Base-by-base conservation (phyloP, 2,329 filamentous ascomycete genomes). In the Exserohilum turcica region DNA sequence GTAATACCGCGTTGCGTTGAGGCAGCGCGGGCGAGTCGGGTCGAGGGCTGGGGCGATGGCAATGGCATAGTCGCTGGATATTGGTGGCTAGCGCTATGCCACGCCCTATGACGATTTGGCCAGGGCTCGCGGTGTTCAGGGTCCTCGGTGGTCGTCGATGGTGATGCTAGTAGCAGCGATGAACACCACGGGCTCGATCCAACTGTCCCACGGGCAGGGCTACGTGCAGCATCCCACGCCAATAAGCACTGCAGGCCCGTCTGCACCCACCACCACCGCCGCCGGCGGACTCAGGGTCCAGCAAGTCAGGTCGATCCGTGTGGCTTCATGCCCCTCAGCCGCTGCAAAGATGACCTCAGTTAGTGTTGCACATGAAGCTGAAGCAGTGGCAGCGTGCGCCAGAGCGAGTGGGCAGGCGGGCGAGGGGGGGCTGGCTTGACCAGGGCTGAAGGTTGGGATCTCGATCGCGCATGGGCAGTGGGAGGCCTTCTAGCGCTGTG, bases 151-250 rank as follows among this genome's bases (percentile, higher is more conserved):
- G 7, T 7, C 7, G 4, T 7, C 42, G 52, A 48, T 45, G 15
- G 45, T 46, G 21, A 42, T 56, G 48, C 33, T 48, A 53, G 57
- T 48, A 53, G 57, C n/a, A 40, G 57, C 59, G 66, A 66, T 64
- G 50, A 13, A 44, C 62, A 58, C 52, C 28, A 52, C 55, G 35
- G 38, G 40, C 42, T 54, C 60, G 62, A 66, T 64, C 42, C n/a
- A 33, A 35, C 31, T 6, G 21, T 5, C 5, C 21, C 3, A 19
- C 19, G 19, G 45, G 21, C 18, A 27, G 37, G 43, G 33, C 52
- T 47, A 46, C 40, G 32, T 48, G 38, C 49, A 29, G 33, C 18
- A 35, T 37, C 15, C 42, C 33, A 37, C 27, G 24, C 52, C 55
- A 55, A 42, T 55, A 12, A 48, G 39, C 47, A 38, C 5, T 27